These are phyloP conservation scores for Laetiporus sulphureus DNA, from an alignment of 1,284 basidiomycete genomes.

Conservation along the genomic window DNA sequence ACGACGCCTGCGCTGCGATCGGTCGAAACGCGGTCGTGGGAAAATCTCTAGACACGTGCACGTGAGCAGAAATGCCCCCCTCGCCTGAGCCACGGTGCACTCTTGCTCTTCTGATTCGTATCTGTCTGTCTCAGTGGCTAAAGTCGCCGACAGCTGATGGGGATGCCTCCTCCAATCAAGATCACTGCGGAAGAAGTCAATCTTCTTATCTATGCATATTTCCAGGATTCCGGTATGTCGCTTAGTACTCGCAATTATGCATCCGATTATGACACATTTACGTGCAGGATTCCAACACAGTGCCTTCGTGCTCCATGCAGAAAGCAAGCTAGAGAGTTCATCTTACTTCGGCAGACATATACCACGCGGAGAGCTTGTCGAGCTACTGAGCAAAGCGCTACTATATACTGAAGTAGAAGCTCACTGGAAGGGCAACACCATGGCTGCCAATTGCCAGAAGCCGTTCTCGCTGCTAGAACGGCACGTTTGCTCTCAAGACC, in stretches of 20 bases:
- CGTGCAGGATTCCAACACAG: slow-evolving; percentile 67
- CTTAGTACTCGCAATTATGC: slow-evolving; percentile 4
- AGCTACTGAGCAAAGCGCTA: slow-evolving; percentile 74
- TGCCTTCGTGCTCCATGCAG: slow-evolving; percentile 67
- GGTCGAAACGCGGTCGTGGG: too few relatives aligned
- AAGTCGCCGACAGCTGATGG: too few relatives aligned
- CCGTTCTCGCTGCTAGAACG: slow-evolving; percentile 65
- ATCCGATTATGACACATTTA: slow-evolving; percentile 19
- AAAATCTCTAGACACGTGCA: too few relatives aligned
- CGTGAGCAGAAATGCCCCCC: too few relatives aligned
- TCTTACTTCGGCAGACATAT: slow-evolving; percentile 63
- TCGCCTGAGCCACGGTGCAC: too few relatives aligned
- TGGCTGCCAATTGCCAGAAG: slow-evolving; percentile 57
- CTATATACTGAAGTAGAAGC: slow-evolving; percentile 81
- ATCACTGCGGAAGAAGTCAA: slow-evolving; percentile 82
- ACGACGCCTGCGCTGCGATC: too few relatives aligned
- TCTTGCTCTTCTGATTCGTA: too few relatives aligned
- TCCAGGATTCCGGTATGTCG: slow-evolving; percentile 65
- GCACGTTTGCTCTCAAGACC: slow-evolving; percentile 56
- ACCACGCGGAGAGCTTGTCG: slow-evolving; percentile 76
- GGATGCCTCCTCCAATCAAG: slow-evolving; percentile 36
- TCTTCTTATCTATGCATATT: slow-evolving; percentile 76
- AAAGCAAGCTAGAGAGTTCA: slow-evolving; percentile 63
- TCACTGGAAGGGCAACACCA: slow-evolving; percentile 59
- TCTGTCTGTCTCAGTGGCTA: too few relatives aligned